Evolutionary conservation across 2,329 filamentous ascomycete species (phyloP), one percentile per base, ranked within the genome.

Genomic region (Penicillium brasilianum): DNA sequence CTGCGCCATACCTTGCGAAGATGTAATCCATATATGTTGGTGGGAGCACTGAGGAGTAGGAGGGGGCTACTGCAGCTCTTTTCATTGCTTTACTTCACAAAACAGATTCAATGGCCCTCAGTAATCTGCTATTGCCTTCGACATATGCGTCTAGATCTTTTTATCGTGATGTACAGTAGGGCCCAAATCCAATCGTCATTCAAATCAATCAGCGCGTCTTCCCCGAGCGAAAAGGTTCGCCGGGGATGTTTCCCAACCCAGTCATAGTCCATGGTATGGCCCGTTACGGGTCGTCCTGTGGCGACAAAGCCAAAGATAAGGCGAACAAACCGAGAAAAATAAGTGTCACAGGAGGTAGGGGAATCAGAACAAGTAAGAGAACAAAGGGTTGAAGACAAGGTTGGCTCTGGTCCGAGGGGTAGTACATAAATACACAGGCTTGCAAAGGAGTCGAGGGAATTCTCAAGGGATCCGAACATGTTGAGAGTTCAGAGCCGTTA

Each of bases 161-260:
- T 58, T n/a, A 34, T 50, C 28, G 14, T 55, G 62, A 55, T 62
- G 44, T 55, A 64, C 44, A 60, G 22, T 32, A 55, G 25, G 55
- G 51, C 51, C 48, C 50, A 20, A 55, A 50, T 48, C 48, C 60
- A 39, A 51, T 34, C 20, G 32, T 55, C 28, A 43, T 58, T 44
- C 46, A 39, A 55, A 37, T 46, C 22, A 52, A 46, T 14, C 43
- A 41, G 20, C 37, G 36, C 55, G 28, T 53, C 34, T 34, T 39
- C 36, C 14, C n/a, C 22, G 6, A n/a, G 5, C 34, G 22, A 57
- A 34, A 28, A 34, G 10, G 30, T 7, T 25, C 37, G 37, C 28
- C 18, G 18, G 8, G 13, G 9, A 16, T 18, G 39, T 37, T 18
- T 32, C 39, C 22, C 36, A 8, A 18, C 53, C 18, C 36, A 30